These are phyloP conservation scores for Celoporthe dispersa DNA, from an alignment of 2,329 filamentous ascomycete species.

Conservation along the genomic window DNA sequence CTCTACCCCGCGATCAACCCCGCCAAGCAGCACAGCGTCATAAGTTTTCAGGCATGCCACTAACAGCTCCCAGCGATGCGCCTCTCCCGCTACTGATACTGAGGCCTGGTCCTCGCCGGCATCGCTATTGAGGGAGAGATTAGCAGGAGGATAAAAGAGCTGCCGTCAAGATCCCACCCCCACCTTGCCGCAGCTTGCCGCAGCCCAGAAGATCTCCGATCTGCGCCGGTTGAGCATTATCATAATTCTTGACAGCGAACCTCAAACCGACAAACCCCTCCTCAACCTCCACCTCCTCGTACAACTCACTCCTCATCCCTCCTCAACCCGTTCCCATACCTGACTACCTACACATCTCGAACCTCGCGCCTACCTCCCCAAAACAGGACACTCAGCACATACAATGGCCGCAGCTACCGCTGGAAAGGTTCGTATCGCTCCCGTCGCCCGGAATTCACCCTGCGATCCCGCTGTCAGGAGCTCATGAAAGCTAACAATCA, in stretches of 20 bases:
- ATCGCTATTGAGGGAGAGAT: constrained; percentile 1
- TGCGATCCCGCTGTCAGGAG: too few relatives aligned
- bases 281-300: not conserved
- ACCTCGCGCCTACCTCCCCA: constrained; percentile 24
- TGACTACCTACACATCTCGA: constrained; percentile 32
- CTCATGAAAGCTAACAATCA: constrained; percentile 15
- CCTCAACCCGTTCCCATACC: constrained; percentile 21
- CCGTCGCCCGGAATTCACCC: not conserved
- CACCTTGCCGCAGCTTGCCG: not conserved
- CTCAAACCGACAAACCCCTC: not conserved
- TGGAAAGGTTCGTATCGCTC: constrained; percentile 26
- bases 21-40: constrained; percentile 14
- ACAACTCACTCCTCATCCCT: not conserved
- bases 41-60: not conserved
- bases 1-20: constrained; percentile 19
- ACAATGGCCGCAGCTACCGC: constrained; percentile 29
- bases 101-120: not conserved
- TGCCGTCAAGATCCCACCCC: not conserved
- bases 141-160: constrained; percentile 1
- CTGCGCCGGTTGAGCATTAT: constrained; percentile 3
- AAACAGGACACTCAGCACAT: not conserved
- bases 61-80: not conserved
- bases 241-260: not conserved
- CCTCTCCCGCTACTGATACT: not conserved
- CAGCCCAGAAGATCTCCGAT: not conserved